These are phyloP conservation scores for Echites panduratus DNA, from an alignment of 257 asterid species.

Conservation along the genomic window DNA sequence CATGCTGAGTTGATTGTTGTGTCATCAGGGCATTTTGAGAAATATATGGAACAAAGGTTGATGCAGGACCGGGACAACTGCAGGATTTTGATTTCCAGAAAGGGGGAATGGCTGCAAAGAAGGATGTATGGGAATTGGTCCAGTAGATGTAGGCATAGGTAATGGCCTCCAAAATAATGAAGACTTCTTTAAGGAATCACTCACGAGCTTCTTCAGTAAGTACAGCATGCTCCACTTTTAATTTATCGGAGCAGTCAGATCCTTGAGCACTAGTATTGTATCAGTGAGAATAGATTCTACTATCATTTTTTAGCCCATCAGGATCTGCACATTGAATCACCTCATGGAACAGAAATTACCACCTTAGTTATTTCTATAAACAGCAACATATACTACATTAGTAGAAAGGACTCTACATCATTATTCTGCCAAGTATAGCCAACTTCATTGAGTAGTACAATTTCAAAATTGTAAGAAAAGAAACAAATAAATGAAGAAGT, in stretches of 20 bases:
- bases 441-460: not conserved
- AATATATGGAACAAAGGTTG: conserved; percentile 74
- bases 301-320: conserved; percentile 94
- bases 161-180: conserved; percentile 17
- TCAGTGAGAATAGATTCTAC: conserved; percentile 94
- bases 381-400: not conserved
- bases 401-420: not conserved
- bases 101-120: conserved; percentile 82
- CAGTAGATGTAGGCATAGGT: conserved; percentile 84
- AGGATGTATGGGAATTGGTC: conserved; percentile 88
- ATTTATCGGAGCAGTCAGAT: conserved; percentile 67
- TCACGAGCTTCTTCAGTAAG: conserved; percentile 92
- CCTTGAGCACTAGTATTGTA: conserved; percentile 86
- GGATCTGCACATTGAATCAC: conserved; percentile 65
- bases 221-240: conserved; percentile 70
- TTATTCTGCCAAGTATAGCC: not conserved
- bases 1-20: conserved; percentile 60
- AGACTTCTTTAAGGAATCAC: conserved; percentile 26
- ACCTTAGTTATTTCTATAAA: not conserved
- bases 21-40: conserved; percentile 60
- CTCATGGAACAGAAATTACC: not conserved
- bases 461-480: not conserved
- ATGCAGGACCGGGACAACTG: conserved; percentile 57
- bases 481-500: not conserved
- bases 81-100: conserved; percentile 67